These are phyloP conservation scores for Asterophora parasitica DNA, from an alignment of 768 basidiomycete species.

Conservation along the genomic window DNA sequence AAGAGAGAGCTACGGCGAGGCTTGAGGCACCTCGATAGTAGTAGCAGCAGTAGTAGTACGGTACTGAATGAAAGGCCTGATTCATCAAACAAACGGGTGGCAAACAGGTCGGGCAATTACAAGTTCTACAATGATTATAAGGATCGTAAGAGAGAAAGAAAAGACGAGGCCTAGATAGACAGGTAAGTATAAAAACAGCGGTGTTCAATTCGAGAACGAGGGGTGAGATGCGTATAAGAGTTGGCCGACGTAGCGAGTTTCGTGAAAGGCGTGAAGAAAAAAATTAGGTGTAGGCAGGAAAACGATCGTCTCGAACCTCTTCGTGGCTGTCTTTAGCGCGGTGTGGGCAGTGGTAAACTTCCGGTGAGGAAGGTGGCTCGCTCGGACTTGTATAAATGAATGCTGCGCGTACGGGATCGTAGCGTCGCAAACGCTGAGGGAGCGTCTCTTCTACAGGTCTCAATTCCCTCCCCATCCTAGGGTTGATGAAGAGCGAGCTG, in stretches of 20 bases:
- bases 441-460: conserved; percentile 15
- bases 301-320: background rate
- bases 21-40: conserved; percentile 1
- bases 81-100: conserved; percentile 3
- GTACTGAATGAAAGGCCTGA: background rate
- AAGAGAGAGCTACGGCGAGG: conserved; percentile 4
- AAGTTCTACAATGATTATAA: conserved; percentile 8
- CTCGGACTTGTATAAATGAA: conserved; percentile 31
- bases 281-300: conserved; percentile 4
- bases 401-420: conserved; percentile 48
- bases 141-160: background rate
- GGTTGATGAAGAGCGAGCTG: background rate
- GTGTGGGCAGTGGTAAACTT: conserved; percentile 16
- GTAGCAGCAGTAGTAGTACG: too few species aligned
- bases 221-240: conserved; percentile 3
- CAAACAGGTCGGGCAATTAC: background rate
- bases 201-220: conserved; percentile 7
- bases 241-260: conserved; percentile 12
- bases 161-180: background rate
- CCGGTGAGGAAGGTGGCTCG: conserved; percentile 18
- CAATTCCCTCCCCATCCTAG: background rate
- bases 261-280: conserved; percentile 14
- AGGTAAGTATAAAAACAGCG: conserved; percentile 3
- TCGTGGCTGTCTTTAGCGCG: conserved; percentile 16
- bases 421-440: conserved; percentile 37